phyloP scores from a whole-genome alignment of 768 basidiomycete genomes.

The Lactarius hatsudake region DNA sequence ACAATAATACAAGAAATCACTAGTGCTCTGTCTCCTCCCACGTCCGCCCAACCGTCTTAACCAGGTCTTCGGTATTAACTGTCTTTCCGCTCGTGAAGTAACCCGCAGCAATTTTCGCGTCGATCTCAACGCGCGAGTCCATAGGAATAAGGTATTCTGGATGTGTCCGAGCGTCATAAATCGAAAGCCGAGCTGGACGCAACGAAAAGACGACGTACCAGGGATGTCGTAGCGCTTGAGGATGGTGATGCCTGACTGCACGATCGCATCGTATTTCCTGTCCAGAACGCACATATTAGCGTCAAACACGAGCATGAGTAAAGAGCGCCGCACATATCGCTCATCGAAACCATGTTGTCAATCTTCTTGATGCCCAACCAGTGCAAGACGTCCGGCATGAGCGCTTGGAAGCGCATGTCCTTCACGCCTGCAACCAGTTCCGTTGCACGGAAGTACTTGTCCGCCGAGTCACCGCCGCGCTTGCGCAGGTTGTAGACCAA shows the following conservation, averaged over 20 bases:
- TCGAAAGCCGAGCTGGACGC: not conserved
- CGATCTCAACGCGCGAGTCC: slow-evolving; percentile 90
- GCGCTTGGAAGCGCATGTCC: slow-evolving; percentile 91
- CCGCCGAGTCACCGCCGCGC: slow-evolving; percentile 88
- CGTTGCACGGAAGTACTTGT: slow-evolving; percentile 92
- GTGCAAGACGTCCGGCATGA: slow-evolving; percentile 95
- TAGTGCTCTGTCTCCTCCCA: slow-evolving; percentile 91
- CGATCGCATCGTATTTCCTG: slow-evolving; percentile 94
- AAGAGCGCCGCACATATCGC: slow-evolving; percentile 59
- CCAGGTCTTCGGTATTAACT: slow-evolving; percentile 72
- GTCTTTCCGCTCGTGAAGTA: slow-evolving; percentile 85
- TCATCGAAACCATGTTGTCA: slow-evolving; percentile 88
- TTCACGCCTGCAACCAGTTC: slow-evolving; percentile 93
- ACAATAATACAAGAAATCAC: slow-evolving; percentile 4
- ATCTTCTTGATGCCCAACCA: slow-evolving; percentile 93
- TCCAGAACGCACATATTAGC: slow-evolving; percentile 3
- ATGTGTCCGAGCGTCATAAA: not conserved
- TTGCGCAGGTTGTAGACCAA: slow-evolving; percentile 97
- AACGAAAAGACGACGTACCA: slow-evolving; percentile 40
- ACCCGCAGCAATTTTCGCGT: slow-evolving; percentile 93
- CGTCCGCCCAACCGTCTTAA: slow-evolving; percentile 81
- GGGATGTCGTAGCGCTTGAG: slow-evolving; percentile 83
- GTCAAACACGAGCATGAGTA: not conserved
- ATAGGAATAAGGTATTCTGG: slow-evolving; percentile 84
- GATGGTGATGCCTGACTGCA: slow-evolving; percentile 84